Conservation (phyloP, 2,329 filamentous ascomycete genomes). For the Magnaporthiopsis incrustans region DNA sequence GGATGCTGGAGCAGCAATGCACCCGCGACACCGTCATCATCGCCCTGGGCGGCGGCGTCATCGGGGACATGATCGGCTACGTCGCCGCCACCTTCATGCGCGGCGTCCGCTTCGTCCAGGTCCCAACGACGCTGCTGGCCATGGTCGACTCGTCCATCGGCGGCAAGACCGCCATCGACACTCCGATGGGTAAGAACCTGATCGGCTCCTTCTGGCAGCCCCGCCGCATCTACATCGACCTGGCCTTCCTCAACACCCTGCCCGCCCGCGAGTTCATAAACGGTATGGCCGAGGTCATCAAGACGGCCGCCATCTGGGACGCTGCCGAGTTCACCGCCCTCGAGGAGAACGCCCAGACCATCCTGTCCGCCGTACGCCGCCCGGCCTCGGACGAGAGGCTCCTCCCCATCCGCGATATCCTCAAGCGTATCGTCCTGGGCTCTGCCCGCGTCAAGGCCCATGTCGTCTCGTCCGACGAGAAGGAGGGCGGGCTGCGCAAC, state of each 20-base stretch:
- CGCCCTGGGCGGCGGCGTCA: conserved; percentile 90
- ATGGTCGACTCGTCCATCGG: conserved; percentile 99
- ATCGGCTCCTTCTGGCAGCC: conserved; percentile 97
- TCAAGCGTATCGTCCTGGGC: conserved; percentile 76
- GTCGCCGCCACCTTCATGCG: conserved; percentile 98
- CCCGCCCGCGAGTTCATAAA: conserved; percentile 93
- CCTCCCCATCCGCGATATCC: conserved; percentile 57
- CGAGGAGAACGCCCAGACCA: conserved; percentile 70
- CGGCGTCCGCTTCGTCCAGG: conserved; percentile 90
- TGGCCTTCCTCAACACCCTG: conserved; percentile 83
- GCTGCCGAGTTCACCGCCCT: conserved; percentile 77
- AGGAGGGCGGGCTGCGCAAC: conserved; percentile 88
- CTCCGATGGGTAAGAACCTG: conserved; percentile 89
- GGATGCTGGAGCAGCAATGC: conserved; percentile 90
- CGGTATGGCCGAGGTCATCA: conserved; percentile 96
- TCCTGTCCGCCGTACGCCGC: conserved; percentile 62
- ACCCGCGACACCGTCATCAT: conserved; percentile 92
- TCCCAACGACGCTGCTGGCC: conserved; percentile 85
- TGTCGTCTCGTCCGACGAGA: conserved; percentile 90
- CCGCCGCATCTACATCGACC: conserved; percentile 85
- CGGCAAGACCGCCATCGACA: conserved; percentile 97
- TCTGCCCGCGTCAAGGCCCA: conserved; percentile 91
- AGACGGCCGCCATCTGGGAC: conserved; percentile 95
- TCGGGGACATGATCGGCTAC: conserved; percentile 96
- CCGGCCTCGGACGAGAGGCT: conserved; percentile 41